Evolutionary conservation across 1,284 basidiomycete species (phyloP), one percentile per base, ranked within the genome.

Genomic region (Ceratobasidium sp.): DNA sequence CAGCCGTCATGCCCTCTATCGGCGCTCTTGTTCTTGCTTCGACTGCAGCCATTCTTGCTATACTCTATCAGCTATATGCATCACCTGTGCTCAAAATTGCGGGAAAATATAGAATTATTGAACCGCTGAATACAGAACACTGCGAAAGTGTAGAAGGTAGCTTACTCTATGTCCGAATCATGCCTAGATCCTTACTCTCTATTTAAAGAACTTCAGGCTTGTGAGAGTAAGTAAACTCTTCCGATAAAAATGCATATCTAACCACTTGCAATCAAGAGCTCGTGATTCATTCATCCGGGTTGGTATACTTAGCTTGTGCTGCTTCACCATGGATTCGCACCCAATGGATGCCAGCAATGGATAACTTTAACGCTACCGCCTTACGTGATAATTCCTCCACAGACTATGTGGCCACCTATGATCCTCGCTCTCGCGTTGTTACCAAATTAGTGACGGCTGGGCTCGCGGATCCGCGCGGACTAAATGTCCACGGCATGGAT

Each of bases 401-500:
- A 14, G 89, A 92, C 79, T 89, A 89, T 78, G 82, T 93, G 74
- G 89, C 89, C 13, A 85, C 85, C 0, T 90, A 88, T 77, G 84
- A 89, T 52, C 74, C 77, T 73, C 86, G 86, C 9, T 74, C 76
- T 18, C 84, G 86, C 6, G 82, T 80, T 32, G 77, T 79, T 72
- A 87, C 82, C 13, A 85, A 82, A 41, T 82, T 92, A 58, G 76
- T 79, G 9, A 78, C 88, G 8, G 75, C 79, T 4, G 82, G 82
- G 35, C 85, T 84, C 77, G 77, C 81, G 14, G 73, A 78, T 30
- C 71, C 75, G 18, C 82, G 83, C 9, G 87, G 86, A 0, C 81
- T 92, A 52, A 87, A 87, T 41, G 77, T 89, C 16, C 91, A 92
- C 76, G 91, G 91, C 14, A 87, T 94, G 85, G 91, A 91, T 73